Evolutionary conservation across 2,329 filamentous ascomycete species (phyloP).

Genomic region (Periconia sp.): DNA sequence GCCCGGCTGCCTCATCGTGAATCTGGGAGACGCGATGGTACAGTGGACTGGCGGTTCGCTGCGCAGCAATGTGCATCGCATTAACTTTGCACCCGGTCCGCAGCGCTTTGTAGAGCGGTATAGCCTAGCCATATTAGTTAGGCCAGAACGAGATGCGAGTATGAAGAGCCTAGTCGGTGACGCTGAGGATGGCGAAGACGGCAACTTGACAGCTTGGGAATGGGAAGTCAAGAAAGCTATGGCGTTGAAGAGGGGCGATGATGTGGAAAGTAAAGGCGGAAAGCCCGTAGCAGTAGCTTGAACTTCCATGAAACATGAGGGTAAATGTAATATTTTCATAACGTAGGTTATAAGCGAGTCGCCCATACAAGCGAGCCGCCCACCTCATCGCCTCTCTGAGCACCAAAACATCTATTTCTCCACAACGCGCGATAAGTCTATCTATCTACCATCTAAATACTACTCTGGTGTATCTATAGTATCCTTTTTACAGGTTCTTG

Average conservation of each 20-base stretch:
- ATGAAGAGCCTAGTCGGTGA: conserved; percentile 2
- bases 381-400: no score
- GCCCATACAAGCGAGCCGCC: no score
- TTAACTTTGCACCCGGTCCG: conserved; percentile 1
- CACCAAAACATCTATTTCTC: no score
- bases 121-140: conserved; percentile 2
- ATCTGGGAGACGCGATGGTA: conserved; percentile 8
- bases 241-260: background rate
- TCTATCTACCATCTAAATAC: no score
- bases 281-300: background rate
- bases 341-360: no score
- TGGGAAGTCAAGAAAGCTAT: conserved; percentile 3
- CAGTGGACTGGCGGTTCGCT: conserved; percentile 2
- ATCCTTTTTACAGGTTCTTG: no score
- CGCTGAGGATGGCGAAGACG: conserved; percentile 2
- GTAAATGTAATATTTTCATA: no score
- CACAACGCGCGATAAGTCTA: no score
- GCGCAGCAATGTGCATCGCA: conserved; percentile 4
- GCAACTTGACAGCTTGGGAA: conserved; percentile 1
- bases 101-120: background rate
- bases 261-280: conserved; percentile 1
- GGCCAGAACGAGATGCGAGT: conserved; percentile 1
- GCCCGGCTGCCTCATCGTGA: conserved; percentile 2
- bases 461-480: no score
- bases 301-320: no score